Conservation (phyloP, 169 alveolate species). For the Plasmodium ovale region DNA sequence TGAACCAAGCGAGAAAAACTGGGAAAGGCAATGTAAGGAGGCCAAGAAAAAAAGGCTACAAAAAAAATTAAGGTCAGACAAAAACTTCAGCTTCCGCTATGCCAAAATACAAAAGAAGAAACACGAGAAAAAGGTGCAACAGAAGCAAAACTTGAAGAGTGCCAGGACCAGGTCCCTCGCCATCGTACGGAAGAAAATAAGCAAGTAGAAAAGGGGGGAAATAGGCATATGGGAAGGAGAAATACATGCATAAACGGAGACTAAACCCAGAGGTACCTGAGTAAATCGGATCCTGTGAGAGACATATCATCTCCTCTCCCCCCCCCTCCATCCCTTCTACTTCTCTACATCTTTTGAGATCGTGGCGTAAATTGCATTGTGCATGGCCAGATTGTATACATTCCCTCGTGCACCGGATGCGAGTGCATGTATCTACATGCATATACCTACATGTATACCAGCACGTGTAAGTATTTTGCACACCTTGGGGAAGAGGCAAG, state of each 20-base stretch:
- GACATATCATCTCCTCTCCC: too few relatives aligned
- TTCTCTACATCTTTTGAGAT: not conserved
- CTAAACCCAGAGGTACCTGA: not conserved
- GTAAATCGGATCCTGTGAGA: too few relatives aligned
- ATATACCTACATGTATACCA: not conserved
- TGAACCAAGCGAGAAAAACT: not conserved
- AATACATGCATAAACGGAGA: too few relatives aligned
- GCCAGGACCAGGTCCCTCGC: conserved; percentile 45
- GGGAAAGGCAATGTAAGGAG: conserved; percentile 1
- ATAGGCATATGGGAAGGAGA: too few relatives aligned
- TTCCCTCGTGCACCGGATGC: too few relatives aligned
- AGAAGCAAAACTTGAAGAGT: conserved; percentile 35
- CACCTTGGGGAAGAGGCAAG: too few relatives aligned
- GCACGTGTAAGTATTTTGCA: not conserved
- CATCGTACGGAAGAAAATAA: conserved; percentile 25
- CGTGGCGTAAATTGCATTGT: too few relatives aligned
- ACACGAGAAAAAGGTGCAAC: conserved; percentile 10
- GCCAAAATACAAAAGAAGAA: conserved; percentile 23
- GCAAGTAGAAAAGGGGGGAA: not conserved
- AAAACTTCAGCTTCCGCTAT: conserved; percentile 21
- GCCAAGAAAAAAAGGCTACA: conserved; percentile 30
- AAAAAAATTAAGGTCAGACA: conserved; percentile 50
- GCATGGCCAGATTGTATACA: too few relatives aligned
- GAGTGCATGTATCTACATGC: not conserved
- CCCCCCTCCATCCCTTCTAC: not conserved